Base-by-base conservation (phyloP, 1,284 basidiomycete species). In the Austropuccinia psidii region DNA sequence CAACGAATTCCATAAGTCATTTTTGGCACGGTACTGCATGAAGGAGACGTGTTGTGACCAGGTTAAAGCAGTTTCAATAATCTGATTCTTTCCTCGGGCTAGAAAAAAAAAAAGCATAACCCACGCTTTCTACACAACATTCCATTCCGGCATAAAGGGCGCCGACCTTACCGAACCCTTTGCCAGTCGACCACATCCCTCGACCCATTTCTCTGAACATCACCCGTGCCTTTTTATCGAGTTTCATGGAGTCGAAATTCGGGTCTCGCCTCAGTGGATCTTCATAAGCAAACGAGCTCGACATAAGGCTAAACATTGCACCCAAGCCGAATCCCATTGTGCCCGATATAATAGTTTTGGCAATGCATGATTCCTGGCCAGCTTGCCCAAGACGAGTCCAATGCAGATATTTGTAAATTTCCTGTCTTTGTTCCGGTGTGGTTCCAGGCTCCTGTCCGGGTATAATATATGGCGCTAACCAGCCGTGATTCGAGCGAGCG, bases 251-350 rank as follows among this genome's bases (percentile, higher is more conserved):
- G 31, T 79, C 76, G 39, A 77, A 77, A n/a, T 83, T 83, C 75
- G 81, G 15, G 77, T 82, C 52, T 77, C 77, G 33, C 80, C 75
- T 15, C 61, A 92, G 83, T 6, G 95, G 95, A 81, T 98, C 95
- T 81, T 98, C 95, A 79, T 96, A 93, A 31, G 90, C 89, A 80
- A 98, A 95, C 37, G 91, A 93, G 15, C 93, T 85, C 52, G 90
- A 92, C 93, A 98, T 95, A 75, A 98, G 85, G 0, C 92, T 91
- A 83, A 98, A 93, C 84, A 98, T 94, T 35, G 89, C 94, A 76
- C 95, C 96, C 60, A 98, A 85, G 13, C 86, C 93, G 79, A 98
- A 88, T 74, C 93, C 77, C 75, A 78, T 76, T 2, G 61, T 76
- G 1, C 77, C 77, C 13, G 67, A 74, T 35, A 78, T 74, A 2